Evolutionary conservation across 148 eudicot genomes (phyloP).

Genomic region (Limonium bicolor): DNA sequence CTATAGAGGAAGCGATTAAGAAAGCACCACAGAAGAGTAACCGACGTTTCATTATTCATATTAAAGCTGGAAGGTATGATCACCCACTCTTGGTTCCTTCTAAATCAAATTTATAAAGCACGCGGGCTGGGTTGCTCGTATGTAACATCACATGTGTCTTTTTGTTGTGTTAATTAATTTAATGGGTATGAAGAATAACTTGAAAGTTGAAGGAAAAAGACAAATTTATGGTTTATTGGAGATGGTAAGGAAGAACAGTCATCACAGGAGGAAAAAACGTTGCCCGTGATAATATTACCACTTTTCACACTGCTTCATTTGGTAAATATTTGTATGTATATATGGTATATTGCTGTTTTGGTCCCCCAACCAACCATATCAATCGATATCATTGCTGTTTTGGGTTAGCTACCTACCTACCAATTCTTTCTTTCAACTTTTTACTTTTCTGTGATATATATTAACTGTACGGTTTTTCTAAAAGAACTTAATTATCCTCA

Average conservation of each 20-base stretch:
- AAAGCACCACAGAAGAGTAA: background rate
- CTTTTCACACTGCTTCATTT: conserved; percentile 11
- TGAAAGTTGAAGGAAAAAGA: background rate
- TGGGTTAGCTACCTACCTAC: background rate
- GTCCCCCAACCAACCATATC: background rate
- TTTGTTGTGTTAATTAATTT: background rate
- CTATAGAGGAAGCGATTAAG: background rate
- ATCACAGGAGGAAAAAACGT: conserved; percentile 9
- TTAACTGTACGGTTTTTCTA: background rate
- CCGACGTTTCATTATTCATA: background rate
- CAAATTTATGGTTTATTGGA: conserved; percentile 14
- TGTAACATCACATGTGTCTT: background rate
- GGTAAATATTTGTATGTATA: no score
- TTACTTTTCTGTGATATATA: background rate
- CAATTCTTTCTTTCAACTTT: background rate
- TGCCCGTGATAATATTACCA: background rate
- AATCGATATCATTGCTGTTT: background rate
- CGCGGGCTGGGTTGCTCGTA: background rate
- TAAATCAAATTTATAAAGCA: background rate
- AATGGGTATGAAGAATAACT: conserved; percentile 8
- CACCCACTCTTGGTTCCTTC: background rate
- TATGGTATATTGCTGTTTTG: no score
- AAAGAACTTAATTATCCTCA: background rate
- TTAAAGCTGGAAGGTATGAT: conserved; percentile 1
- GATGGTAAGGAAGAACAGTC: conserved; percentile 12